phyloP scores from a whole-genome alignment of 140 eudicot genomes.

The Senecio squalidus region DNA sequence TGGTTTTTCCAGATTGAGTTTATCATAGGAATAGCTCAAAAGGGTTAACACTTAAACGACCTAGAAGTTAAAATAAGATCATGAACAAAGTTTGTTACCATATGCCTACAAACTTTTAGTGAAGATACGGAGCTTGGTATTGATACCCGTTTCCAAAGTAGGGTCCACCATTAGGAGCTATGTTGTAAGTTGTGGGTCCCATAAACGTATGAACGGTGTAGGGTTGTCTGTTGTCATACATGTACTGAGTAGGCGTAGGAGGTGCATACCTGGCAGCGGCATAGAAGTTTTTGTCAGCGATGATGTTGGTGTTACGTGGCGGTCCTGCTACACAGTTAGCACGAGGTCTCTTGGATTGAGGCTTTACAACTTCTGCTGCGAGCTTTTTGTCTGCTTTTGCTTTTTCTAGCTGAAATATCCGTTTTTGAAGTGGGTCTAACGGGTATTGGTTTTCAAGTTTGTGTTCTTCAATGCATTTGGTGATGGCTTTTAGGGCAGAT shows the following conservation, averaged over 20 bases:
- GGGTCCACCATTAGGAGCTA: conserved; percentile 34
- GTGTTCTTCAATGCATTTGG: conserved; percentile 90
- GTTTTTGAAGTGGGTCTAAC: conserved; percentile 67
- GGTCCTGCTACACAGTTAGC: conserved; percentile 55
- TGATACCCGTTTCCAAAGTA: conserved; percentile 44
- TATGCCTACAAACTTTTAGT: conserved; percentile 28
- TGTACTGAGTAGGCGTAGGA: conserved; percentile 70
- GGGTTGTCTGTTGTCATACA: conserved; percentile 57
- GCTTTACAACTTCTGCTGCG: conserved; percentile 83
- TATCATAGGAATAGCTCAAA: conserved; percentile 25
- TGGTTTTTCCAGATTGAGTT: conserved; percentile 27
- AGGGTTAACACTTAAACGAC: conserved; percentile 32
- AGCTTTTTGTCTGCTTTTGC: conserved; percentile 91
- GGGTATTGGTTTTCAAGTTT: conserved; percentile 74
- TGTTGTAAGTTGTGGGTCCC: conserved; percentile 50
- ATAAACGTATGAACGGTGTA: conserved; percentile 47
- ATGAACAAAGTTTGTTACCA: conserved; percentile 24
- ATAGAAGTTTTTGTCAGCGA: conserved; percentile 54
- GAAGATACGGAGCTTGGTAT: conserved; percentile 57
- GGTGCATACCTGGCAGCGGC: conserved; percentile 63
- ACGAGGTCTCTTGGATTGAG: conserved; percentile 91
- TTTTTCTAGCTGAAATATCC: conserved; percentile 70
- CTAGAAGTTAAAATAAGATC: conserved; percentile 29
- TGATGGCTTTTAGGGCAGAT: conserved; percentile 67
- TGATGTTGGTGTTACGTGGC: conserved; percentile 35